Evolutionary conservation across 768 basidiomycete genomes (phyloP).

Genomic region (Termitomyces sp.): DNA sequence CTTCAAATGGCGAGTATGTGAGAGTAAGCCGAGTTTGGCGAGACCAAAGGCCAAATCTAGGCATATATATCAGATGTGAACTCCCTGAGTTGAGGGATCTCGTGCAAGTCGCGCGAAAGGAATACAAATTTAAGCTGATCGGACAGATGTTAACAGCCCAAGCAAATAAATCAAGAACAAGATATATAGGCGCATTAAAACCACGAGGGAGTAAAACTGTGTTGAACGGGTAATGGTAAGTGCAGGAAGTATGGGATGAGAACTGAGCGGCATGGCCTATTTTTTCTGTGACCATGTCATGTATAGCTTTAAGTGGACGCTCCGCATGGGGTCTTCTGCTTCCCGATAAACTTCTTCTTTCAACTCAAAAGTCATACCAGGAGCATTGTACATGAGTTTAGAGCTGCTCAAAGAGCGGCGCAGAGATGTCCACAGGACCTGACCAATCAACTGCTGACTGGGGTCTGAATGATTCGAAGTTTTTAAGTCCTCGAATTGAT

Average conservation of each 20-base stretch:
- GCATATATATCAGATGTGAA: too few relatives aligned
- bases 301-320: neutral
- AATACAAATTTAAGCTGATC: too few relatives aligned
- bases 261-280: neutral
- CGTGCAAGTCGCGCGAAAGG: too few relatives aligned
- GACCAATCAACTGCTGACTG: neutral
- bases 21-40: neutral
- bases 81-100: too few relatives aligned
- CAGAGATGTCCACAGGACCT: neutral
- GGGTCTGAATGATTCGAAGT: neutral
- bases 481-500: neutral
- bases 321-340: neutral
- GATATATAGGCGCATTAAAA: neutral
- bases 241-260: neutral
- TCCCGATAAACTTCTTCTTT: neutral
- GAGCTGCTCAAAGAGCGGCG: neutral
- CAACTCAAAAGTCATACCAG: conserved; percentile 3
- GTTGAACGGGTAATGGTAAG: too few relatives aligned
- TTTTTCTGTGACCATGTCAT: conserved; percentile 6
- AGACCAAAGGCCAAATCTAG: too few relatives aligned
- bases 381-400: neutral
- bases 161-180: neutral
- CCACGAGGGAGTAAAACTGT: neutral
- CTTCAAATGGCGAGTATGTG: too few relatives aligned
- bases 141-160: too few relatives aligned